Base-by-base conservation (phyloP, 1,284 basidiomycete species). In the Anthracocystis walkeri region DNA sequence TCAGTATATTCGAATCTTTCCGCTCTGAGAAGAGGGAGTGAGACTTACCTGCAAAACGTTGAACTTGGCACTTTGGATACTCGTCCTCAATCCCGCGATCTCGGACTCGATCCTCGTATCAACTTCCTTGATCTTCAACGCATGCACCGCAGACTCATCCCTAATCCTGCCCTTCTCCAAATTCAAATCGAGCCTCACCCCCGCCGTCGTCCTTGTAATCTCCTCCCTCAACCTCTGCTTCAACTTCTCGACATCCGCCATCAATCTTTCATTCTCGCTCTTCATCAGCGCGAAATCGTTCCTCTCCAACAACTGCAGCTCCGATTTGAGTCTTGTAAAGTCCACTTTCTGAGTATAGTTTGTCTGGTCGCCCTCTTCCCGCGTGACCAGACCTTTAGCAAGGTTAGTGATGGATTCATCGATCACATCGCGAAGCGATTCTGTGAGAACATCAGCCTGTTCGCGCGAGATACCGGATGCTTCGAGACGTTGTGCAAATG, bases 21-120 rank as follows among this genome's bases (percentile, higher is more conserved):
- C 18, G 35, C 18, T 25, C 35, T 25, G 3, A 27, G n/a, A 42
- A 8, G 5, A 20, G 8, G 10, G 23, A 8, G 7, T 8, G 3
- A 8, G 4, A 73, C 80, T 58, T 61, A 80, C 79, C 73, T 81
- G 81, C 23, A 82, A 58, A 12, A 79, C 54, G 72, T 87, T 53
- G 66, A 89, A 94, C 89, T 97, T 97, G 60, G 93, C 93, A 25
- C 93, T 92, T 85, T 97, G 94, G 58, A 97, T 97, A 52, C 92
- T 89, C 1, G 96, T 97, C 53, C 94, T 88, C 57, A 98, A 86
- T 6, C 91, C 90, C 2, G 95, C 94, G 82, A 98, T 98, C 87
- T 98, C 96, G 83, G 93, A 92, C 87, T 99, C 96, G 80, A 99
- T 98, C 79, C 94, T 88, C 2, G 96, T 98, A 82, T 99, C 96